Base-by-base conservation (phyloP, 306 rosid genomes). In the Abrus precatorius region DNA sequence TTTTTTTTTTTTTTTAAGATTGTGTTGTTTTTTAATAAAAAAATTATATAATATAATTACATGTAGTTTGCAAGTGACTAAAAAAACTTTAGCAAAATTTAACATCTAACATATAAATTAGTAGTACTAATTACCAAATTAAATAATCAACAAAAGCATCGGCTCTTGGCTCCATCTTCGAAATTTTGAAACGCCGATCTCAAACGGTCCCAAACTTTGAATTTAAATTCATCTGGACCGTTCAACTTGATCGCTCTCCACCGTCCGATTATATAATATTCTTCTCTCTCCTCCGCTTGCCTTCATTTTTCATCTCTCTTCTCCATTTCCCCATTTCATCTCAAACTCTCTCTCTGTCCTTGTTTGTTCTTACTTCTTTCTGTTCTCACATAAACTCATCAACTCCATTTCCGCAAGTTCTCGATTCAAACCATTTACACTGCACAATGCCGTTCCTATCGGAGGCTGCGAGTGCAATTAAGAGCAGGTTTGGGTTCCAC, bases 401-500 rank as follows among this genome's bases (percentile, higher is more conserved):
- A 20, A 8, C 9, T 44, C 40, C 60, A 5, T 74, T 54, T 30
- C 32, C 10, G 10, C 62, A 5, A 28, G 20, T 28, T 54, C 38
- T 60, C 32, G 53, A n/a, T 57, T 62, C 49, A 53, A 41, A 10
- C 55, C 34, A 3, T 48, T 72, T 80, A 2, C 6, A 20, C 40
- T 1, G 12, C 74, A 12, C 45, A 38, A 95, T 95, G 98, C 84
- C 99, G 53, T 92, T 93, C 87, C 57, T 92, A 30, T 95, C 97
- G 0, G 98, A 95, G 80, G 88, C 98, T 0, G 94, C 97, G 0
- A 91, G 92, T 54, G 97, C 99, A 9, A 86, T 92, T 74, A 95
- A 92, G 88, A 93, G 87, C 85, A 86, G 96, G 40, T 93, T 91
- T 44, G 97, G 99, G 11, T 92, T 91, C 87, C 94, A 90, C 9